Conservation (phyloP, 345 rosid species). For the Toxicodendron radicans region DNA sequence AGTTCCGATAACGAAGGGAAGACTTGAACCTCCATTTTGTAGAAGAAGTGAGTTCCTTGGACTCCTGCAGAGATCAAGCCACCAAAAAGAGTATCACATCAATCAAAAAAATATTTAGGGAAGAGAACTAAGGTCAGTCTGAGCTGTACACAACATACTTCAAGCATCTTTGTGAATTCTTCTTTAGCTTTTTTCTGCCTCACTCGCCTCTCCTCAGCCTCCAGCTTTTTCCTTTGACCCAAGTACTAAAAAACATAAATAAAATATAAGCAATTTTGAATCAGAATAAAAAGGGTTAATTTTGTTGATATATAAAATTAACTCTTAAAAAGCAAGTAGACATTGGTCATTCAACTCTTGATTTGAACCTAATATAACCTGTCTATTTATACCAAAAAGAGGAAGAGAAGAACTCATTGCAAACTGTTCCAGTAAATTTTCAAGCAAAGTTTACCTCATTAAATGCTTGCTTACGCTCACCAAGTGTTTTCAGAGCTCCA, state of each 20-base stretch:
- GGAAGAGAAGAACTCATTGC: not conserved
- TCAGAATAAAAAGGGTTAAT: constrained; percentile 8
- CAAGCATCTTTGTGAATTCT: constrained; percentile 89
- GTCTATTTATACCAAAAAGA: not conserved
- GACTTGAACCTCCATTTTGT: constrained; percentile 82
- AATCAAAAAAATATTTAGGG: constrained; percentile 21
- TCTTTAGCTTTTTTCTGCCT: constrained; percentile 96
- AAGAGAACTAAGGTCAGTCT: constrained; percentile 11
- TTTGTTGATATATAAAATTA: not conserved
- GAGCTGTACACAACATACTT: constrained; percentile 50
- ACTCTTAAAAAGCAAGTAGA: constrained; percentile 17
- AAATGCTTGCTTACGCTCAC: constrained; percentile 98
- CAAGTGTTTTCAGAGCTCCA: constrained; percentile 86
- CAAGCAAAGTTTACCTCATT: constrained; percentile 65
- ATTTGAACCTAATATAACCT: constrained; percentile 1
- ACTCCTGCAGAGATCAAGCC: constrained; percentile 61
- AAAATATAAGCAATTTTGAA: constrained; percentile 2
- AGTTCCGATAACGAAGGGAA: constrained; percentile 10
- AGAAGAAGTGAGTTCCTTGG: constrained; percentile 77
- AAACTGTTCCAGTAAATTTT: not conserved
- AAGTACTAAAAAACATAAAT: constrained; percentile 51
- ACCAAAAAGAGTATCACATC: constrained; percentile 19
- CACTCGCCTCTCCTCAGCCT: constrained; percentile 92
- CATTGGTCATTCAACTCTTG: constrained; percentile 11
- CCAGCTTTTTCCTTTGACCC: constrained; percentile 94